Evolutionary conservation across 139 green algal genomes (phyloP).

Genomic region (Desmodesmus armatus): DNA sequence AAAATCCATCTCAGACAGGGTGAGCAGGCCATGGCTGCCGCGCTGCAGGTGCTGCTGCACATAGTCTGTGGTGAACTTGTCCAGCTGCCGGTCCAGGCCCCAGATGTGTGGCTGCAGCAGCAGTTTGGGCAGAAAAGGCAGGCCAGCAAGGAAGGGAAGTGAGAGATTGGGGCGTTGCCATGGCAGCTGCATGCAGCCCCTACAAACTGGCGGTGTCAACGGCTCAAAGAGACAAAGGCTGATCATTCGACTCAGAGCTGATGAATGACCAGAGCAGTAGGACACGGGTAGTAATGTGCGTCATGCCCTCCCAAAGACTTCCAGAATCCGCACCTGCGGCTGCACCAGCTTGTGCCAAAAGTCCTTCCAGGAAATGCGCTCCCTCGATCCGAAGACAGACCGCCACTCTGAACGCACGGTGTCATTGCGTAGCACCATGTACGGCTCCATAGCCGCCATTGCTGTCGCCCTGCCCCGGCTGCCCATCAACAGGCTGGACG

Average conservation of each 20-base stretch:
- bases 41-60: conserved; percentile 47
- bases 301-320: too few relatives aligned
- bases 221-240: not conserved
- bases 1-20: conserved; percentile 43
- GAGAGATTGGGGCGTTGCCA: not conserved
- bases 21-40: conserved; percentile 15
- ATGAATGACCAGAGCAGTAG: not conserved
- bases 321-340: conserved; percentile 25
- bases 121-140: too few relatives aligned
- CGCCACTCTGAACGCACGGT: conserved; percentile 34
- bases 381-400: conserved; percentile 1
- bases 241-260: not conserved
- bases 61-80: conserved; percentile 48
- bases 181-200: not conserved
- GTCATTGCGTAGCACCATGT: conserved; percentile 36
- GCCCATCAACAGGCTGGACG: not conserved
- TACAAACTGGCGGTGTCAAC: not conserved
- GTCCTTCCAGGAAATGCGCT: conserved; percentile 38
- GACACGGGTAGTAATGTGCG: too few relatives aligned
- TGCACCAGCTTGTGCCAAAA: conserved; percentile 51
- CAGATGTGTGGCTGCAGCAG: conserved; percentile 35
- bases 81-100: conserved; percentile 42
- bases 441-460: conserved; percentile 30
- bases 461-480: not conserved
- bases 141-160: not conserved